phyloP scores from a whole-genome alignment of 2,329 filamentous ascomycete genomes.

The Cladosporium cucumerinum region DNA sequence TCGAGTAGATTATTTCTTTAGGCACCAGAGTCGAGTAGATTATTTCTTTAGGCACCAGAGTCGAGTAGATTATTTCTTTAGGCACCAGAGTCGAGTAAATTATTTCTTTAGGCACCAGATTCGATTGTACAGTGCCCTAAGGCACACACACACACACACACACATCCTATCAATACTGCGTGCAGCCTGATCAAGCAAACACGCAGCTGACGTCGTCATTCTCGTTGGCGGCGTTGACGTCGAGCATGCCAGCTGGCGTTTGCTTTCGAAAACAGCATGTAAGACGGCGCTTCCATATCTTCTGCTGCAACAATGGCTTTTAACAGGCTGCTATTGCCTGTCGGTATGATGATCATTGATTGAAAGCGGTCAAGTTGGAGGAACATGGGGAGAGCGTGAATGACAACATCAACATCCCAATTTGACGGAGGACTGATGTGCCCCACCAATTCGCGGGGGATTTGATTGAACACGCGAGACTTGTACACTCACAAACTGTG shows the following conservation, averaged over 20 bases:
- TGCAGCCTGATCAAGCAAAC: no score
- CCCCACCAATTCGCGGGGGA: constrained; percentile 2
- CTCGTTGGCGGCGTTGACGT: neutral
- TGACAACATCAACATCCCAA: neutral
- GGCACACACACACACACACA: no score
- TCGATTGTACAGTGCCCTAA: neutral
- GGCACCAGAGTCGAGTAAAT: neutral
- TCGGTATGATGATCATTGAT: neutral
- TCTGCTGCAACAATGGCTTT: neutral
- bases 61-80: neutral
- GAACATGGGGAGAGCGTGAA: neutral
- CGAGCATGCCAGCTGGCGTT: neutral
- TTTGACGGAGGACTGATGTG: neutral
- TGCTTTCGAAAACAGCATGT: neutral
- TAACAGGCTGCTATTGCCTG: neutral
- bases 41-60: neutral
- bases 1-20: neutral
- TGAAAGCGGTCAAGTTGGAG: neutral
- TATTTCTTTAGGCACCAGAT: neutral
- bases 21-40: neutral
- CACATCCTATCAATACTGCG: no score
- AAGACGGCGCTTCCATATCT: neutral
- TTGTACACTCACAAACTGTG: neutral
- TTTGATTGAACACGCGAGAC: neutral
- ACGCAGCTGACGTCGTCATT: neutral